These are phyloP conservation scores for Vigna angularis DNA, from an alignment of 306 rosid genomes.

Conservation along the genomic window DNA sequence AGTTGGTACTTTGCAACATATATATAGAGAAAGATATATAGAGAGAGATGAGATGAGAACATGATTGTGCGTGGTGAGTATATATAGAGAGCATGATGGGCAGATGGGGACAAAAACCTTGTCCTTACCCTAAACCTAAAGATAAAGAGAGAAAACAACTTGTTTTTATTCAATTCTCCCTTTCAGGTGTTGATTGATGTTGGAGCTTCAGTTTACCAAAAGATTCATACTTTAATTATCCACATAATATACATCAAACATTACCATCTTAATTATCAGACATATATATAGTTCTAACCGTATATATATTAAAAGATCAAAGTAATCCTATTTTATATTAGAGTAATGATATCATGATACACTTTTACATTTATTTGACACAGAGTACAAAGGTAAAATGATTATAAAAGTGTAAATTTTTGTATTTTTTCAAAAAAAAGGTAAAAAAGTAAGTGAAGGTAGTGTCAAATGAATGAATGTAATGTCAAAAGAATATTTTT, in stretches of 20 bases:
- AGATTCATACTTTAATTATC: not conserved
- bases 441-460: too few relatives aligned
- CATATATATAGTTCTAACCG: too few relatives aligned
- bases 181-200: constrained; percentile 40
- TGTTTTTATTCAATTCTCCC: not conserved
- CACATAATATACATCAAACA: too few relatives aligned
- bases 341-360: too few relatives aligned
- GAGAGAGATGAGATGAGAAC: constrained; percentile 46
- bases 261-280: too few relatives aligned
- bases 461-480: fast-evolving
- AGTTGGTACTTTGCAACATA: constrained; percentile 34
- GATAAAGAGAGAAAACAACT: not conserved
- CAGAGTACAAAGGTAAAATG: too few relatives aligned
- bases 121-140: constrained; percentile 43
- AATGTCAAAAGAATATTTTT: too few relatives aligned
- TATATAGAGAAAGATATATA: constrained; percentile 8
- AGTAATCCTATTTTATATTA: not conserved
- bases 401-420: too few relatives aligned
- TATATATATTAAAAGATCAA: not conserved
- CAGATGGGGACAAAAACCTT: constrained; percentile 57
- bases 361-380: too few relatives aligned
- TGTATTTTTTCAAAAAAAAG: too few relatives aligned
- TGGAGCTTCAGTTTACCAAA: not conserved
- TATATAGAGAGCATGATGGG: constrained; percentile 52
- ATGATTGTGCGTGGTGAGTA: constrained; percentile 53